phyloP scores from a whole-genome alignment of 768 basidiomycete genomes.

The Kwoniella botswanensis region DNA sequence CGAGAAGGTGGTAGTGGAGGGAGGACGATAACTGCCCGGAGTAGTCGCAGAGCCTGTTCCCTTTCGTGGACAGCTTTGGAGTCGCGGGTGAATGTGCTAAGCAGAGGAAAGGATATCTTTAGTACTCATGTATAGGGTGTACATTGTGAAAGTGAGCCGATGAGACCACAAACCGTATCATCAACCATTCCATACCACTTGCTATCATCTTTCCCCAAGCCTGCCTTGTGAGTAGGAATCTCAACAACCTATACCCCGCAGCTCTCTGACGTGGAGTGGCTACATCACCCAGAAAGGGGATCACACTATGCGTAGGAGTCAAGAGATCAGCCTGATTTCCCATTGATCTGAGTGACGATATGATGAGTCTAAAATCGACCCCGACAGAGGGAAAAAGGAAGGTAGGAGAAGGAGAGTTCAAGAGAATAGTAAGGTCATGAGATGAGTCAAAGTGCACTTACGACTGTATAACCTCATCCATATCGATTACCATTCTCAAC shows the following conservation, averaged over 20 bases:
- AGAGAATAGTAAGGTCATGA: slow-evolving; percentile 2
- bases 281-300: slow-evolving; percentile 76
- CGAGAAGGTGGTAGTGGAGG: slow-evolving; percentile 57
- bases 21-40: slow-evolving; percentile 79
- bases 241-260: slow-evolving; percentile 79
- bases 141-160: too few species aligned
- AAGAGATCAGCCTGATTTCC: background rate
- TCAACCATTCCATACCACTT: slow-evolving; percentile 78
- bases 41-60: slow-evolving; percentile 91
- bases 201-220: slow-evolving; percentile 69
- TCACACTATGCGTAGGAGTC: slow-evolving; percentile 65
- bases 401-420: background rate
- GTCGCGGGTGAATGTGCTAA: slow-evolving; percentile 78
- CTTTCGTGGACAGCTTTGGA: slow-evolving; percentile 71
- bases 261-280: slow-evolving; percentile 76
- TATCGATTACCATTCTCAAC: slow-evolving; percentile 75
- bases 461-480: slow-evolving; percentile 75
- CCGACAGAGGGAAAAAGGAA: too few species aligned
- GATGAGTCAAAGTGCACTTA: slow-evolving; percentile 60
- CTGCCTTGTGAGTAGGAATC: slow-evolving; percentile 77
- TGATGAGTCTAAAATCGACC: too few species aligned
- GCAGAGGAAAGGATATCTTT: slow-evolving; percentile 2
- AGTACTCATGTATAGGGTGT: too few species aligned
- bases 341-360: too few species aligned
- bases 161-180: slow-evolving; percentile 70